phyloP scores from a whole-genome alignment of 2,329 filamentous ascomycete genomes.

The Mycogone perniciosa region DNA sequence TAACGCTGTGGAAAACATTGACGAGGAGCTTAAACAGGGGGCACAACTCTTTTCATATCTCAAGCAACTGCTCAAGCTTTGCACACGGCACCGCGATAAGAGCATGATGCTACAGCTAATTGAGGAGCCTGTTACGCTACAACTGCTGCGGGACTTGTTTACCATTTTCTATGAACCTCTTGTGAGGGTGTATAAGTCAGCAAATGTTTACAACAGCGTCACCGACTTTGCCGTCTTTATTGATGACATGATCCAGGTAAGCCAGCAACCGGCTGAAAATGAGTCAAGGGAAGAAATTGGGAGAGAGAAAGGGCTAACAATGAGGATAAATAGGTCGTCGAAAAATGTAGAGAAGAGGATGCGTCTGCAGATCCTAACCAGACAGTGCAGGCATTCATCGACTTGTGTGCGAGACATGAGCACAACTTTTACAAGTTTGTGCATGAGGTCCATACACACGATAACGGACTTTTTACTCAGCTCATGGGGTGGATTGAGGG shows the following conservation, averaged over 20 bases:
- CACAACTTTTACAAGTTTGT: conserved; percentile 99
- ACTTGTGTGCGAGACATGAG: conserved; percentile 89
- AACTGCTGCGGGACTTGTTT: conserved; percentile 91
- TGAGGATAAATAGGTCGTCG: conserved; percentile 46
- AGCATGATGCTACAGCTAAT: conserved; percentile 94
- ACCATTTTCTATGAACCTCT: conserved; percentile 98
- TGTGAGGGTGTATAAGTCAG: conserved; percentile 95
- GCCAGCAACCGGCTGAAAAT: conserved; percentile 12
- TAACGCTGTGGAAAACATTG: conserved; percentile 79
- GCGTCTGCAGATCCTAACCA: conserved; percentile 94
- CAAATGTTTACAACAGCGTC: conserved; percentile 95
- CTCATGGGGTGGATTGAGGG: conserved; percentile 97
- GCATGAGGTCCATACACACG: conserved; percentile 93
- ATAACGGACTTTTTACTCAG: conserved; percentile 92
- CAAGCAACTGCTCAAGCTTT: conserved; percentile 89
- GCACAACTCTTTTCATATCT: conserved; percentile 90
- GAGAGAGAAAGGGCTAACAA: conserved; percentile 14
- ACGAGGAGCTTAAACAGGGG: conserved; percentile 81
- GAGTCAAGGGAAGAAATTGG: background rate
- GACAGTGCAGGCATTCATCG: conserved; percentile 96
- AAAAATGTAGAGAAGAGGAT: conserved; percentile 64
- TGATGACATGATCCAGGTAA: conserved; percentile 81
- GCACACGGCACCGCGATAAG: conserved; percentile 89
- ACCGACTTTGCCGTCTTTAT: conserved; percentile 93
- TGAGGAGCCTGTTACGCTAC: conserved; percentile 94